phyloP scores from a whole-genome alignment of 2,329 filamentous ascomycete species.

The Penicillium vulpinum region DNA sequence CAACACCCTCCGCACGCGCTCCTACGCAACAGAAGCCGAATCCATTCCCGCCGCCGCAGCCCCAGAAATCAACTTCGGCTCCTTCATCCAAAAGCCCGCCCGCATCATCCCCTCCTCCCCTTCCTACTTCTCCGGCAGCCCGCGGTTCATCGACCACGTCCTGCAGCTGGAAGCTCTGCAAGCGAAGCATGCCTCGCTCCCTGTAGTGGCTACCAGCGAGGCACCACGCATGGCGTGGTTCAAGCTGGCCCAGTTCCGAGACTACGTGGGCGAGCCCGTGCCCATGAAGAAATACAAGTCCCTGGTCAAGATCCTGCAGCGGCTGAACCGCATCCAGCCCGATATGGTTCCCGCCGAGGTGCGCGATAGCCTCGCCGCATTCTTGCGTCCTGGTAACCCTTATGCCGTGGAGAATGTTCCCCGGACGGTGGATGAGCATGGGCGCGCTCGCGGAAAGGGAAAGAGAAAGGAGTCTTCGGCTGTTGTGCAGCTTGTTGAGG shows the following conservation, averaged over 20 bases:
- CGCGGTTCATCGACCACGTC: constrained; percentile 81
- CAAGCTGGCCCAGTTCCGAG: constrained; percentile 72
- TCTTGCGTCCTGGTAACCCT: constrained; percentile 73
- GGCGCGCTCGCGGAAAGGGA: constrained; percentile 76
- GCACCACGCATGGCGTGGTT: constrained; percentile 78
- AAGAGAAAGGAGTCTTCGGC: constrained; percentile 85
- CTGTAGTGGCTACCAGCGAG: constrained; percentile 64
- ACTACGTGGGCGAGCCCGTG: constrained; percentile 68
- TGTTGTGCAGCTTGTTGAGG: constrained; percentile 85
- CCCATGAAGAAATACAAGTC: constrained; percentile 75
- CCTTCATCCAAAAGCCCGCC: constrained; percentile 50
- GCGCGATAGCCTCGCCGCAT: constrained; percentile 62
- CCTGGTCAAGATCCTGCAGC: constrained; percentile 72
- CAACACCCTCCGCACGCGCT: constrained; percentile 22
- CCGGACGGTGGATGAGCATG: constrained; percentile 69
- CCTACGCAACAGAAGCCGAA: constrained; percentile 31
- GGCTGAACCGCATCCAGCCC: constrained; percentile 83
- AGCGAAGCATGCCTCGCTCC: constrained; percentile 71
- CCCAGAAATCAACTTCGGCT: constrained; percentile 36
- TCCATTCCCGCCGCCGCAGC: constrained; percentile 22
- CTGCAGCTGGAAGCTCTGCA: constrained; percentile 71
- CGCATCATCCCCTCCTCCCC: constrained; percentile 80
- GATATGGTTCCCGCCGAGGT: constrained; percentile 72
- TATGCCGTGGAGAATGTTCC: constrained; percentile 64
- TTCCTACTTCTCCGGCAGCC: constrained; percentile 91